These are phyloP conservation scores for Aspergillus terreus DNA, from an alignment of 2,329 filamentous ascomycete species.

Conservation along the genomic window DNA sequence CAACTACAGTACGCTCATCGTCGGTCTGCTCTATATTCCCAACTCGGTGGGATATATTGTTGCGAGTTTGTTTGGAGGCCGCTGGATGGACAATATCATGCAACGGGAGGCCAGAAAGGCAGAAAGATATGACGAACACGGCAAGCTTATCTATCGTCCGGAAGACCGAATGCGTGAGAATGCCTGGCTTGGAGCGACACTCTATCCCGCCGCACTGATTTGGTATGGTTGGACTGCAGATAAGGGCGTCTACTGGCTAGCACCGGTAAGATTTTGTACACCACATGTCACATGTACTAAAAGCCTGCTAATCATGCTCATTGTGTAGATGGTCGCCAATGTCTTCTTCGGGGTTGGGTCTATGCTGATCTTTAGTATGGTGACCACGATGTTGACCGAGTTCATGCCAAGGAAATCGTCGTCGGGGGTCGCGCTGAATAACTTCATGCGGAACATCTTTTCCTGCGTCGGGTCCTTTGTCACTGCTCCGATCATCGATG, in stretches of 20 bases:
- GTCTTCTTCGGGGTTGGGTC: conserved; percentile 73
- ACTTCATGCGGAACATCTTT: conserved; percentile 76
- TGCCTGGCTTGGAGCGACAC: conserved; percentile 67
- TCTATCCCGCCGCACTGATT: conserved; percentile 68
- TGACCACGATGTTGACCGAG: conserved; percentile 80
- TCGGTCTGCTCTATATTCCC: conserved; percentile 76
- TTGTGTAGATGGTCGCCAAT: conserved; percentile 53
- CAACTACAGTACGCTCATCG: conserved; percentile 61
- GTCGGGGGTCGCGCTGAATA: conserved; percentile 74
- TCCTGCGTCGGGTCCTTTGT: conserved; percentile 68
- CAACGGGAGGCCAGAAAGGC: conserved; percentile 67
- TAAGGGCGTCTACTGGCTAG: conserved; percentile 61
- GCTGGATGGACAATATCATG: conserved; percentile 81
- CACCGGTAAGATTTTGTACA: conserved; percentile 40
- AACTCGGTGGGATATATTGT: conserved; percentile 69
- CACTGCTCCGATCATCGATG: conserved; percentile 65
- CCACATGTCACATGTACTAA: neutral
- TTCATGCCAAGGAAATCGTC: conserved; percentile 71
- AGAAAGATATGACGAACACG: conserved; percentile 63
- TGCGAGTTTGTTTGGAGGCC: conserved; percentile 65
- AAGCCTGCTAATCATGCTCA: too few species aligned
- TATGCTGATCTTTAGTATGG: conserved; percentile 73
- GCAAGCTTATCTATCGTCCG: conserved; percentile 64
- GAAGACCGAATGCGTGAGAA: conserved; percentile 84
- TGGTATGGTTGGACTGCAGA: conserved; percentile 74